Evolutionary conservation across 2,329 filamentous ascomycete species (phyloP).

Genomic region (Penicillium freii): DNA sequence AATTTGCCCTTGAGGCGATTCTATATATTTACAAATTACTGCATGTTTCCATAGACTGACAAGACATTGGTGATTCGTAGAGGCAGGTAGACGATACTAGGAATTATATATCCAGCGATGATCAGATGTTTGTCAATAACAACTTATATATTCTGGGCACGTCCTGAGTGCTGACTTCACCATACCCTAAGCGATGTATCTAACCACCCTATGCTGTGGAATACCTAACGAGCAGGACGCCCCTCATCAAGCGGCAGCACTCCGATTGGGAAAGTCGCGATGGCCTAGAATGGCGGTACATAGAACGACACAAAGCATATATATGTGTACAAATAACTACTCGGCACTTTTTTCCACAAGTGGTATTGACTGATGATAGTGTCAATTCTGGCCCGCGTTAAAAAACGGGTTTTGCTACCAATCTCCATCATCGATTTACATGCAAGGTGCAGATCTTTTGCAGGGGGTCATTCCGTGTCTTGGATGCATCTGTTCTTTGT

Average conservation of each 20-base stretch:
- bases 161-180: no score
- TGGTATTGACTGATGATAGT: not conserved
- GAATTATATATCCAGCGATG: not conserved
- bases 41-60: not conserved
- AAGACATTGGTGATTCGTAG: not conserved
- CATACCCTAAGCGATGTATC: no score
- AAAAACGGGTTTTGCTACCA: constrained; percentile 5
- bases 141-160: not conserved
- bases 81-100: not conserved
- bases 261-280: not conserved
- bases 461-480: constrained; percentile 6
- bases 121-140: not conserved
- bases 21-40: not conserved
- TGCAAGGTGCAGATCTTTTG: constrained; percentile 7
- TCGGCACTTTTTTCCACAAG: not conserved
- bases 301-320: not conserved
- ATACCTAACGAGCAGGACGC: not conserved
- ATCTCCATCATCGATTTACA: not conserved
- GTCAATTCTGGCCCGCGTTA: not conserved
- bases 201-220: not conserved
- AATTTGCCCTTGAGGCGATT: not conserved
- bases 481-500: constrained; percentile 3
- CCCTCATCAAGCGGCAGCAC: not conserved
- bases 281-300: not conserved
- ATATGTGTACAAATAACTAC: not conserved